A percentile compares a stretch with the other conserved stretches of the same genome.
phyloP scores from a whole-genome alignment of 495 filamentous ascomycete genomes.

The Friedmanniomyces endolithicus region DNA sequence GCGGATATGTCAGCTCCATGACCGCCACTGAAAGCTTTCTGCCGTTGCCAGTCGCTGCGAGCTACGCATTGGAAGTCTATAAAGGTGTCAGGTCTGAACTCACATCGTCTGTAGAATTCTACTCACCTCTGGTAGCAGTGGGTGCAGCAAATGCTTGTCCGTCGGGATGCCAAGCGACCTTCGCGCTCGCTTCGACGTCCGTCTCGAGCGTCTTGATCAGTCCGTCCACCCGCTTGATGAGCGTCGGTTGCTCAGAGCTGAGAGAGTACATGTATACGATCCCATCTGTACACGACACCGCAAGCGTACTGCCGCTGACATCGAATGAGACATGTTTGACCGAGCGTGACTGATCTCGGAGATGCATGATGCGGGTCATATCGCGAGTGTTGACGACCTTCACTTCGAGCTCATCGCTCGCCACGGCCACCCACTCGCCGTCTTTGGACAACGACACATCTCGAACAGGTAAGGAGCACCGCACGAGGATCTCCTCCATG shows the following conservation, averaged over 20 bases:
- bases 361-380: slow-evolving; percentile 56
- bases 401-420: slow-evolving; percentile 87
- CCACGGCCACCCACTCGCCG: slow-evolving; percentile 80
- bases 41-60: slow-evolving; percentile 71
- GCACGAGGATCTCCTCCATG: slow-evolving; percentile 67
- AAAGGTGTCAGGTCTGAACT: background rate
- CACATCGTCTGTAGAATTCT: background rate
- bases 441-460: slow-evolving; percentile 78
- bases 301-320: slow-evolving; percentile 59
- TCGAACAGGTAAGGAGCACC: slow-evolving; percentile 69
- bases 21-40: slow-evolving; percentile 60
- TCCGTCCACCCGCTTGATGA: slow-evolving; percentile 73
- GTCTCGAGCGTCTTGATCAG: slow-evolving; percentile 67
- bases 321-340: slow-evolving; percentile 86
- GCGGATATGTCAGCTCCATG: slow-evolving; percentile 82
- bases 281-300: slow-evolving; percentile 80
- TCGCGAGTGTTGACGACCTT: slow-evolving; percentile 75
- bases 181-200: slow-evolving; percentile 63
- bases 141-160: slow-evolving; percentile 80
- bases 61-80: slow-evolving; percentile 75
- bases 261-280: slow-evolving; percentile 80
- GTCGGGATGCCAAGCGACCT: slow-evolving; percentile 84
- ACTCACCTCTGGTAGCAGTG: slow-evolving; percentile 50
- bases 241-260: slow-evolving; percentile 62
- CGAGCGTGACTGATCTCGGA: slow-evolving; percentile 71